phyloP scores from a whole-genome alignment of 1,284 basidiomycete genomes.

The Ganoderma lucidum region DNA sequence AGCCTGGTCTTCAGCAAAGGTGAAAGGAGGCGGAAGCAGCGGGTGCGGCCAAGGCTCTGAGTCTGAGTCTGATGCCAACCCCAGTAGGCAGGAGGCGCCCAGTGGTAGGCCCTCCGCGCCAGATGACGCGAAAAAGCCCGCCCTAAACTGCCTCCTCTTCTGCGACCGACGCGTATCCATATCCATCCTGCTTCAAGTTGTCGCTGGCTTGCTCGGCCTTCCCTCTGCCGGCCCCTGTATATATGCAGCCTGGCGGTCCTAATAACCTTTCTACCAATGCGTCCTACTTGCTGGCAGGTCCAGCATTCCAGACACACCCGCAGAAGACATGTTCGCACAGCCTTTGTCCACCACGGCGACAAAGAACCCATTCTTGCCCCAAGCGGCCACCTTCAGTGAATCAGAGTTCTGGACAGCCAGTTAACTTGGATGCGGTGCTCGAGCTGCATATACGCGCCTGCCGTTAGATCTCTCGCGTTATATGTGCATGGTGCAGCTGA shows the following conservation, averaged over 20 bases:
- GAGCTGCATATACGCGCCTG: slow-evolving; percentile 7
- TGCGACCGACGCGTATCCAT: slow-evolving; percentile 11
- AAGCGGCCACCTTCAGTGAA: not conserved
- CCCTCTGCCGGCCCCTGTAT: not conserved
- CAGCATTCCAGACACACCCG: slow-evolving; percentile 3
- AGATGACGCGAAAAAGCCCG: slow-evolving; percentile 37
- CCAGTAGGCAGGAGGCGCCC: slow-evolving; percentile 20
- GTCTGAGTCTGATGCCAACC: slow-evolving; percentile 15
- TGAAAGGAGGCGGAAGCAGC: slow-evolving; percentile 12
- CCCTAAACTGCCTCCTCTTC: slow-evolving; percentile 32
- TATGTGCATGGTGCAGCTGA: not conserved
- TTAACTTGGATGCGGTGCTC: slow-evolving; percentile 12
- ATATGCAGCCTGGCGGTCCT: not conserved
- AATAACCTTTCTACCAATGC: not conserved
- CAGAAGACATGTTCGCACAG: slow-evolving; percentile 7
- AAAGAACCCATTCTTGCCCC: slow-evolving; percentile 9
- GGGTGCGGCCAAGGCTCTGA: not conserved
- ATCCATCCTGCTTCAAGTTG: not conserved
- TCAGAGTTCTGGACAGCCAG: not conserved
- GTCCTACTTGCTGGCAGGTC: not conserved
- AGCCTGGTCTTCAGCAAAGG: not conserved
- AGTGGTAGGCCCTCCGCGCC: not conserved
- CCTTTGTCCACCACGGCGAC: slow-evolving; percentile 20
- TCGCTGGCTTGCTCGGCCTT: not conserved
- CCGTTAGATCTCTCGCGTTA: not conserved